phyloP scores from a whole-genome alignment of 2,329 filamentous ascomycete genomes.

The Tolypocladium ophioglossoides region DNA sequence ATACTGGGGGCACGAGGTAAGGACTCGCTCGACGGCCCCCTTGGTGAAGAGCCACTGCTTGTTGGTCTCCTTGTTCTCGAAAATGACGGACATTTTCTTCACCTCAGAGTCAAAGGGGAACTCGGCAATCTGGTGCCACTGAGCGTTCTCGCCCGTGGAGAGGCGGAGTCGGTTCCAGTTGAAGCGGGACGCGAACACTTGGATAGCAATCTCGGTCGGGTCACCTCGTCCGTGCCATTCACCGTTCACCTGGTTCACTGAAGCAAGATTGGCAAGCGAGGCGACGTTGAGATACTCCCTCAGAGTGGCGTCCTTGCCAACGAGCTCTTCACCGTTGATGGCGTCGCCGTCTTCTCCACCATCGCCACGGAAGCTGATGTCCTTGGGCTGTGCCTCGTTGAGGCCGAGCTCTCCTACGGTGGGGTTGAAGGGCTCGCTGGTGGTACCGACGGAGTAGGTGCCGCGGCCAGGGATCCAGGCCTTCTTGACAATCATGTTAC shows the following conservation, averaged over 20 bases:
- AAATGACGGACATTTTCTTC: constrained; percentile 69
- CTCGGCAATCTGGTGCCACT: constrained; percentile 52
- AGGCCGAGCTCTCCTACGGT: constrained; percentile 36
- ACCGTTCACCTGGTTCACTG: constrained; percentile 42
- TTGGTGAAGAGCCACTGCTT: constrained; percentile 48
- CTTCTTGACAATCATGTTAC: constrained; percentile 44
- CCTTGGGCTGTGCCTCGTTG: constrained; percentile 21
- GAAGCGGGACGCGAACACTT: constrained; percentile 63
- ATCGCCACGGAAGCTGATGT: constrained; percentile 18
- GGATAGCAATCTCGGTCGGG: constrained; percentile 59
- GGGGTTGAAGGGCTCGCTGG: constrained; percentile 48
- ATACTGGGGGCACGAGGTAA: constrained; percentile 49
- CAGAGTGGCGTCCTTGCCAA: constrained; percentile 36
- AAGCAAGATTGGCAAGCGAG: constrained; percentile 55
- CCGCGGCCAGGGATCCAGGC: constrained; percentile 39
- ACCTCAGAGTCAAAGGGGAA: constrained; percentile 66
- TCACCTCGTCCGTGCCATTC: constrained; percentile 56
- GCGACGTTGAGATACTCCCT: constrained; percentile 51
- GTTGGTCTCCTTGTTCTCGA: constrained; percentile 29
- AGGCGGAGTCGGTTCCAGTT: constrained; percentile 46
- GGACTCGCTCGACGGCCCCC: constrained; percentile 59
- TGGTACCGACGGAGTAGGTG: constrained; percentile 34
- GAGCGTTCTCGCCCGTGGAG: constrained; percentile 34
- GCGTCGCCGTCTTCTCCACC: constrained; percentile 16
- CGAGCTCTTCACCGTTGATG: constrained; percentile 16